Evolutionary conservation across 805 yeast genomes (phyloP), one percentile per base, ranked within the genome.

Genomic region (Brettanomyces bruxellensis): DNA sequence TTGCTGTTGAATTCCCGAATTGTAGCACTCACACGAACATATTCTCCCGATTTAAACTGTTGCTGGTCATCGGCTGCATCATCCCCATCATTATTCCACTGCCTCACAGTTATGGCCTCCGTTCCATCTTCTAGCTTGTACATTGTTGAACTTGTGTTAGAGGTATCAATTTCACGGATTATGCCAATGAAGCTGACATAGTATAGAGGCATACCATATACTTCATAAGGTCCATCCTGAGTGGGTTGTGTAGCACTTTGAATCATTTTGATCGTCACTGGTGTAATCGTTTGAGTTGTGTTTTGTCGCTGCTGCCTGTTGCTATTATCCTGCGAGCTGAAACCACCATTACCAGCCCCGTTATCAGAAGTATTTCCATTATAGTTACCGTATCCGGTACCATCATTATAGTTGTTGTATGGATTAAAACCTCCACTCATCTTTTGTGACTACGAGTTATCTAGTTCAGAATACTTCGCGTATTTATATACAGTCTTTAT

Each of bases 91-190:
- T 73, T 72, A 47, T 70, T 64, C 91, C 91, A 85, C 51, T 75
- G 74, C 55, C 83, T 73, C 42, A 84, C 72, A 25, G 80, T 82
- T 5, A 81, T 68, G 3, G 73, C 66, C 0, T 88, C 89, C 0
- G 93, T 81, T 9, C 93, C 91, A 60, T 85, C 95, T 56, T 85
- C 93, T n/a, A 85, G 57, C 18, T 80, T 78, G 40, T 83, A 59
- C 22, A 66, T 64, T 28, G 81, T 64, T 39, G 79, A 77, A 6
- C 82, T 69, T 1, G 84, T 73, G 48, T 73, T 74, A 48, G 79
- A 79, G 3, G 72, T 71, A 40, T 62, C 65, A 13, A 83, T 76
- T 48, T 77, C 78, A 57, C 91, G 72, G n/a, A 85, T 68, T 22
- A 84, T 78, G 1, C 89, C 95, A 6, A 82, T 77, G 55, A 84